These are phyloP conservation scores for Sungouiozyma intestinalis DNA, from an alignment of 805 yeast species.

Conservation along the genomic window DNA sequence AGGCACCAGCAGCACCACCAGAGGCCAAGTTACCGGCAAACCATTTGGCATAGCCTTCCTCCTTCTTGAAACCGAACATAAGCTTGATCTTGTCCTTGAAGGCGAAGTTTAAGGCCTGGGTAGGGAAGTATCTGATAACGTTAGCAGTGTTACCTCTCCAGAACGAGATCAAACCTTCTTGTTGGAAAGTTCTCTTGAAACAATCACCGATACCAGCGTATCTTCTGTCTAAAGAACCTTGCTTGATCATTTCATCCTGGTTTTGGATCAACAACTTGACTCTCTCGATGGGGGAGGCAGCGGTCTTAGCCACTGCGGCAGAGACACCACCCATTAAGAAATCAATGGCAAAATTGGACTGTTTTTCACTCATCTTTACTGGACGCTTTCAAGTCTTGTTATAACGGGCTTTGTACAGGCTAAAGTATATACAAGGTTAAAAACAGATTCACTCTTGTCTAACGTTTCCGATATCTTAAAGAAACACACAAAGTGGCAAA, in stretches of 20 bases:
- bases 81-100: constrained; percentile 96
- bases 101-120: constrained; percentile 97
- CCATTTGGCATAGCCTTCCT: constrained; percentile 83
- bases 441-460: neutral
- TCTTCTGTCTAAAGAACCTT: constrained; percentile 80
- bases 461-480: neutral
- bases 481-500: neutral
- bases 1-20: constrained; percentile 97
- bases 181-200: constrained; percentile 88
- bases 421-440: neutral
- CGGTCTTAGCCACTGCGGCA: constrained; percentile 97
- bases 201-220: constrained; percentile 90
- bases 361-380: neutral
- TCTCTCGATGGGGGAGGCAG: constrained; percentile 96
- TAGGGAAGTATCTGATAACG: constrained; percentile 98
- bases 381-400: neutral
- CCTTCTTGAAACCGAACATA: constrained; percentile 95
- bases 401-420: neutral
- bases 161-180: constrained; percentile 87
- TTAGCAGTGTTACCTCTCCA: constrained; percentile 99
- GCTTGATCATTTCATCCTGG: constrained; percentile 97
- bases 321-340: constrained; percentile 93
- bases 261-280: constrained; percentile 93
- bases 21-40: constrained; percentile 93
- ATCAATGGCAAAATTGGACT: constrained; percentile 29